Conservation (phyloP, 345 rosid genomes). For the Citrus cavaleriei region DNA sequence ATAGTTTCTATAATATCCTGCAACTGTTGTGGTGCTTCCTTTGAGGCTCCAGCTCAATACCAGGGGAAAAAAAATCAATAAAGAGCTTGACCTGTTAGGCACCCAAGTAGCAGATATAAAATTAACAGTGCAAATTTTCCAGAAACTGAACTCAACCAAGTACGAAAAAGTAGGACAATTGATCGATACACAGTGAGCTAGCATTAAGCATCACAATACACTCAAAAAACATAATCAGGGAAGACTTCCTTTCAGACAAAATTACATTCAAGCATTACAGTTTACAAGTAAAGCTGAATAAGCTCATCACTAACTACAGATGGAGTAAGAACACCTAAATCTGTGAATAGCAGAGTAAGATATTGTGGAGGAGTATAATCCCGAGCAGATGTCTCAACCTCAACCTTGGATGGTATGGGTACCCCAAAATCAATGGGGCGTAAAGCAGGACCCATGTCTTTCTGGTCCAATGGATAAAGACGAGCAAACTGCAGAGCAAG, state of each 20-base stretch:
- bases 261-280: neutral
- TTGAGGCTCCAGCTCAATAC: neutral
- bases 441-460: conserved; percentile 80
- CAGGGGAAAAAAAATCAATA: neutral
- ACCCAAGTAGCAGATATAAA: neutral
- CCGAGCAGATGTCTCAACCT: conserved; percentile 85
- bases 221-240: neutral
- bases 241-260: neutral
- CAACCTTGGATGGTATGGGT: conserved; percentile 77
- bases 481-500: conserved; percentile 73
- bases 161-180: neutral
- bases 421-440: conserved; percentile 84
- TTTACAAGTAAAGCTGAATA: conserved; percentile 78
- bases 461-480: conserved; percentile 89
- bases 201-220: neutral
- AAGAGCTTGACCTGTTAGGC: neutral
- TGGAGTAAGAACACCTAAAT: conserved; percentile 89
- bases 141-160: neutral
- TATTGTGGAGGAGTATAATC: conserved; percentile 93
- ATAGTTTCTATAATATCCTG: too few species aligned
- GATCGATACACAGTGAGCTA: too few species aligned
- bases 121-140: neutral
- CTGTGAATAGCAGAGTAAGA: conserved; percentile 87
- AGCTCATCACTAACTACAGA: conserved; percentile 93
- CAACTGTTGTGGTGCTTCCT: neutral